phyloP scores from a whole-genome alignment of 352 stramenopile genomes.

The Phytophthora pisi region DNA sequence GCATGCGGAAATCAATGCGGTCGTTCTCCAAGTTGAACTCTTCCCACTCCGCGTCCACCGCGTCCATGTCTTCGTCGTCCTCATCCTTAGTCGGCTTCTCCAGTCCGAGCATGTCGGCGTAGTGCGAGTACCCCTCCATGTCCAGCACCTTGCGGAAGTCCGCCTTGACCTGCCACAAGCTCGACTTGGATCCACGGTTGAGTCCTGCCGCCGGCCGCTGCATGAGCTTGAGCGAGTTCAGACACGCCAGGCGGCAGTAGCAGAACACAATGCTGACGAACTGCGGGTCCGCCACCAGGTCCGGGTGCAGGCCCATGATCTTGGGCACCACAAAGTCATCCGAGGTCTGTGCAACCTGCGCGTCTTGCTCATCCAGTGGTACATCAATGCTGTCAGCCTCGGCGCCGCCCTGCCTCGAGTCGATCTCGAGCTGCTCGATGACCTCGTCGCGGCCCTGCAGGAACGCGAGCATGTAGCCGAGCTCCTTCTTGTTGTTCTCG shows the following conservation, averaged over 20 bases:
- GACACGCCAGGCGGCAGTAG: constrained; percentile 79
- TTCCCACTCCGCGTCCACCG: constrained; percentile 83
- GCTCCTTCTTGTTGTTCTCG: constrained; percentile 59
- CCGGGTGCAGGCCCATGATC: constrained; percentile 81
- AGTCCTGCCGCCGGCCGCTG: constrained; percentile 52
- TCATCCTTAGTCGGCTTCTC: constrained; percentile 37
- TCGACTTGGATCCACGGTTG: constrained; percentile 67
- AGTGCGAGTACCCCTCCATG: constrained; percentile 72
- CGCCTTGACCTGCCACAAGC: constrained; percentile 82
- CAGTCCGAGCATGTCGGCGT: constrained; percentile 79
- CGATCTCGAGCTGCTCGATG: constrained; percentile 67
- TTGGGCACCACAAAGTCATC: constrained; percentile 60
- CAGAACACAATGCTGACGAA: constrained; percentile 84
- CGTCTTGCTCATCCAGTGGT: neutral
- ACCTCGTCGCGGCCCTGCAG: constrained; percentile 73
- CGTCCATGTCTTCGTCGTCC: constrained; percentile 35
- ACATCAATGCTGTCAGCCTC: neutral
- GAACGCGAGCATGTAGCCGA: constrained; percentile 76
- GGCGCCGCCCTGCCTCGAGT: constrained; percentile 37
- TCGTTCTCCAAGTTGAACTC: constrained; percentile 88
- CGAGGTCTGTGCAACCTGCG: neutral
- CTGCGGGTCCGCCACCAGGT: constrained; percentile 73
- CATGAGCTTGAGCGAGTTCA: constrained; percentile 87
- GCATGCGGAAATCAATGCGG: constrained; percentile 85
- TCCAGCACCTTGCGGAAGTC: constrained; percentile 83